Evolutionary conservation across 805 yeast species (phyloP).

Genomic region (Isabelozyma gotoi): DNA sequence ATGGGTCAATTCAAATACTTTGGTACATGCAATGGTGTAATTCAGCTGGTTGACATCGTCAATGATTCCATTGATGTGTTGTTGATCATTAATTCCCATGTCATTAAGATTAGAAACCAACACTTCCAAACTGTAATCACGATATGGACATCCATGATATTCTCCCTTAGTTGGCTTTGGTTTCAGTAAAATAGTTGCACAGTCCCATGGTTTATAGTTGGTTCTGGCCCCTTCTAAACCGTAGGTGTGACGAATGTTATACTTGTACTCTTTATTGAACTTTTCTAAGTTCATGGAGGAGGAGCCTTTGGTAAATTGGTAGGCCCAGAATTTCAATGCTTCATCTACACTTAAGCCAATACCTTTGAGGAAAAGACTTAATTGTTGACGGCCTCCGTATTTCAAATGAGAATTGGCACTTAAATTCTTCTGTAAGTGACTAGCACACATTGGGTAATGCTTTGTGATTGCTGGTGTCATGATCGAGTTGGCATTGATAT

Average conservation of each 20-base stretch:
- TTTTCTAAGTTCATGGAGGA: constrained; percentile 61
- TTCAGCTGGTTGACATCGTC: constrained; percentile 69
- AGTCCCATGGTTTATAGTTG: constrained; percentile 84
- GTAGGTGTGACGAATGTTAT: constrained; percentile 84
- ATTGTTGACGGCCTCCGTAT: constrained; percentile 82
- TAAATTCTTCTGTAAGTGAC: constrained; percentile 62
- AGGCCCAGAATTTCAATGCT: constrained; percentile 81
- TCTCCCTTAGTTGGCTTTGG: constrained; percentile 70
- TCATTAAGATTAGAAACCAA: constrained; percentile 54
- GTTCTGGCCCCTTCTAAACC: constrained; percentile 90
- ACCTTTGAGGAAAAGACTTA: constrained; percentile 82
- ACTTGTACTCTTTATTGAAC: constrained; percentile 84
- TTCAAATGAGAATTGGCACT: constrained; percentile 67
- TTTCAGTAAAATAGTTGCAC: constrained; percentile 70
- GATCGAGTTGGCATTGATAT: constrained; percentile 62
- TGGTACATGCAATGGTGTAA: constrained; percentile 84
- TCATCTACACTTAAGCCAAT: constrained; percentile 87
- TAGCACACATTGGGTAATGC: constrained; percentile 84
- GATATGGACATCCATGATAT: constrained; percentile 90
- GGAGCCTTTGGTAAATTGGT: constrained; percentile 58
- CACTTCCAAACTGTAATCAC: constrained; percentile 68
- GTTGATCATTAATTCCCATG: constrained; percentile 65
- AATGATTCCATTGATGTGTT: constrained; percentile 55
- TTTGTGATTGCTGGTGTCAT: constrained; percentile 51
- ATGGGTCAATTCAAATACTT: constrained; percentile 78